Conservation (phyloP, 2,329 filamentous ascomycete species). For the Kalmusia sp. region DNA sequence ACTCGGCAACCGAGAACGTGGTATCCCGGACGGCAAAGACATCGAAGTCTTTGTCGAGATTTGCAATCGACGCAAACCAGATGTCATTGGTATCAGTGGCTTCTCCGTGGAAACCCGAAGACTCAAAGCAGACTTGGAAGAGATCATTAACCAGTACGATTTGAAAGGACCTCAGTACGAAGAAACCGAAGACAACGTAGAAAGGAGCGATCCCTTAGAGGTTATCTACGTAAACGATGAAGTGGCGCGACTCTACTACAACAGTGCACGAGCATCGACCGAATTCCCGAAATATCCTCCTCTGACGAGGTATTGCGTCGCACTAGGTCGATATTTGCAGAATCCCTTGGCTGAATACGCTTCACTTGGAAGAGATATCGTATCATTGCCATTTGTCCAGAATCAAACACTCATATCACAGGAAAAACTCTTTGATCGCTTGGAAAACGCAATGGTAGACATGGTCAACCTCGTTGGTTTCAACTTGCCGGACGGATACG, state of each 20-base stretch:
- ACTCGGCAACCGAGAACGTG: constrained; percentile 69
- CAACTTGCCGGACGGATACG: constrained; percentile 90
- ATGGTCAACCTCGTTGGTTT: constrained; percentile 98
- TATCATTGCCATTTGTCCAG: constrained; percentile 85
- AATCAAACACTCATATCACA: constrained; percentile 88
- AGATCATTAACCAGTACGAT: constrained; percentile 77
- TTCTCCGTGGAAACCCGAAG: constrained; percentile 87
- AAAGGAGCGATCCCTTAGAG: constrained; percentile 80
- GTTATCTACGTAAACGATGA: constrained; percentile 95
- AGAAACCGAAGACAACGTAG: constrained; percentile 73
- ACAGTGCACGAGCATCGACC: constrained; percentile 76
- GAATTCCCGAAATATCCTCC: constrained; percentile 84
- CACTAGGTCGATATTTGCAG: constrained; percentile 88
- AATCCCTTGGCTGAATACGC: constrained; percentile 97
- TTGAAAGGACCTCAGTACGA: constrained; percentile 83
- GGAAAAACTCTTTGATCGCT: constrained; percentile 82
- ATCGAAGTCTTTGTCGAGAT: constrained; percentile 78
- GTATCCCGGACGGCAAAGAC: constrained; percentile 68
- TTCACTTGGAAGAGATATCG: constrained; percentile 84
- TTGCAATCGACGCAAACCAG: constrained; percentile 79
- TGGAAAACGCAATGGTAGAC: constrained; percentile 97
- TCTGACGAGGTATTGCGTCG: constrained; percentile 87
- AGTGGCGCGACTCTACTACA: constrained; percentile 94
- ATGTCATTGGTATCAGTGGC: constrained; percentile 89
- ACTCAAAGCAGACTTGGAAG: constrained; percentile 80